phyloP scores from a whole-genome alignment of 805 yeast genomes.

The Candida ponderosae region DNA sequence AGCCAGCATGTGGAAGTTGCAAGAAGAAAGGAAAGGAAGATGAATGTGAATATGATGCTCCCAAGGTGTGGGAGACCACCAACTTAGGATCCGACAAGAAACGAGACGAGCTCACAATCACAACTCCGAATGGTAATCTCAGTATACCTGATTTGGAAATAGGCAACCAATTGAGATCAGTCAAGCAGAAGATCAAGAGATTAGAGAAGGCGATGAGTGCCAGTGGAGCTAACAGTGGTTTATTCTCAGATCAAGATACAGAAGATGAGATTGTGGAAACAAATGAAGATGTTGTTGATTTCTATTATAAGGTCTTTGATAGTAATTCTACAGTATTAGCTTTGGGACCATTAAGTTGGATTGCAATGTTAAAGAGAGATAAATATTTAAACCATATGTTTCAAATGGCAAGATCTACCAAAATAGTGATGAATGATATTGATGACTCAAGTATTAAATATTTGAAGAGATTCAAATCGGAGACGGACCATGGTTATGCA shows the following conservation, averaged over 20 bases:
- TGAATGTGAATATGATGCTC: slow-evolving; percentile 15
- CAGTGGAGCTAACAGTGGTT: background rate
- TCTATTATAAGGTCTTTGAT: slow-evolving; percentile 4
- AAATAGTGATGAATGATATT: background rate
- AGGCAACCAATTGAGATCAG: background rate
- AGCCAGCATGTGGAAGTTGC: slow-evolving; percentile 17
- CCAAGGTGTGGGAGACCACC: slow-evolving; percentile 14
- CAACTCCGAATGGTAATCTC: slow-evolving; percentile 1
- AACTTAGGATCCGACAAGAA: background rate
- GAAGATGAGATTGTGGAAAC: background rate
- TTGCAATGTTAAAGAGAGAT: slow-evolving; percentile 16
- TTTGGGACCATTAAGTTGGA: slow-evolving; percentile 19
- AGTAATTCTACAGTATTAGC: slow-evolving; percentile 4
- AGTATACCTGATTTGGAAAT: background rate
- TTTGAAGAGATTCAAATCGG: slow-evolving; percentile 1
- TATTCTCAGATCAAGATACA: background rate
- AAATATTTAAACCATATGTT: slow-evolving; percentile 13
- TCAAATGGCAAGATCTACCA: slow-evolving; percentile 2
- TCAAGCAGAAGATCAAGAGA: background rate
- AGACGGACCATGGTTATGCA: slow-evolving; percentile 3
- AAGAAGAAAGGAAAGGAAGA: slow-evolving; percentile 8
- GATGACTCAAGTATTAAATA: slow-evolving; percentile 1
- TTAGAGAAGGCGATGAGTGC: background rate
- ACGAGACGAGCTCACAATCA: too few species aligned
- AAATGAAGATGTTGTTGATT: slow-evolving; percentile 6